Evolutionary conservation across 345 rosid genomes (phyloP), one percentile per base, ranked within the genome.

Genomic region (Linum tenue): DNA sequence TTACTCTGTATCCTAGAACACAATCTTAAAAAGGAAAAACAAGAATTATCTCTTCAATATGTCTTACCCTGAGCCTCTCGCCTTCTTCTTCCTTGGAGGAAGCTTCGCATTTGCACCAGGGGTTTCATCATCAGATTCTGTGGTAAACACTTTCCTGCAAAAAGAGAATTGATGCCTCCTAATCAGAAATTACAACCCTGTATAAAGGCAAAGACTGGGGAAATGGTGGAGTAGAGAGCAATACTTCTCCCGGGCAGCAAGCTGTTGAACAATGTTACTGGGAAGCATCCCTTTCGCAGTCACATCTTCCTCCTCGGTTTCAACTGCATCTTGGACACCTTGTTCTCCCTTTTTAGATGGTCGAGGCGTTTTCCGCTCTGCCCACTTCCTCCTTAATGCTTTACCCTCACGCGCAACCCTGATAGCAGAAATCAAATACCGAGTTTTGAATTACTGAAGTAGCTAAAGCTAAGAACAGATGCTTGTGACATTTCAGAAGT

Each of bases 231-330:
- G 39, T 39, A 39, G 8, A 39, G 3, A 40, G 16, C 78, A 2
- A 62, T 85, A 92, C 97, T 84, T 92, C 70, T 92, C 92, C 9
- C 85, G 84, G 59, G 85, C 82, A 0, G 95, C 92, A 43, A 92
- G 97, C 74, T 88, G 70, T 63, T 86, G 77, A 41, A 94, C 90
- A 37, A 90, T 82, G 70, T 88, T 75, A 57, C 71, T 74, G 1
- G 97, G 91, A 76, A 92, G 98, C 87, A 92, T 86, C 44, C 88
- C 98, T 50, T 60, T 80, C 10, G 65, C 60, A 37, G 55, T 75
- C n/a, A 60, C 70, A 63, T 74, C 83, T 36, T 78, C 70, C 37
- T 76, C 63, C 71, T 77, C 87, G 5, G 72, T 17, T 67, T 81
- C 92, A n/a, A 57, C 76, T 10, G 60, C 56, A 66, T 76, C 84